Evolutionary conservation across 2,329 filamentous ascomycete species (phyloP).

Genomic region (Hypoxylon sp.): DNA sequence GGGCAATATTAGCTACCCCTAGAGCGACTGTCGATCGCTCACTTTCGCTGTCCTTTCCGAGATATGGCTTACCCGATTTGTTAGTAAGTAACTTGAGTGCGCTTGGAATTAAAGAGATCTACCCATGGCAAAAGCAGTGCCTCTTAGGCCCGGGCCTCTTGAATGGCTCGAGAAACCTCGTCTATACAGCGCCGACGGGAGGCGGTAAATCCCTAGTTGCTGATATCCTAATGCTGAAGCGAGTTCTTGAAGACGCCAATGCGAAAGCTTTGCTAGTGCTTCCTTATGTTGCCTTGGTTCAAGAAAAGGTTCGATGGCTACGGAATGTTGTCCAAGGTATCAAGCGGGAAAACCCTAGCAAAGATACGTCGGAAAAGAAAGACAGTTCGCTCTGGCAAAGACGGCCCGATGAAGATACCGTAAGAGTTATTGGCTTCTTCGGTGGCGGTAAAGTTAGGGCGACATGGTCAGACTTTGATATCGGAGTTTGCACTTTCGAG

Average conservation of each 20-base stretch:
- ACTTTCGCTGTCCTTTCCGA: conserved; percentile 73
- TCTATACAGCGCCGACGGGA: conserved; percentile 85
- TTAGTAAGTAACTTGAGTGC: conserved; percentile 75
- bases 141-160: conserved; percentile 77
- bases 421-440: conserved; percentile 81
- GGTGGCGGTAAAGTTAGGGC: conserved; percentile 78
- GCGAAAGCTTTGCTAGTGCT: conserved; percentile 80
- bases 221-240: conserved; percentile 80
- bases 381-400: conserved; percentile 66
- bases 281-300: conserved; percentile 84
- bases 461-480: conserved; percentile 81
- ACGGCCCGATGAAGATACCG: conserved; percentile 69
- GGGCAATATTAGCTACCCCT: conserved; percentile 67
- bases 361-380: conserved; percentile 54
- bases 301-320: conserved; percentile 84
- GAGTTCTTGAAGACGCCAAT: conserved; percentile 73
- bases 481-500: conserved; percentile 85
- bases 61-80: conserved; percentile 72
- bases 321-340: conserved; percentile 76
- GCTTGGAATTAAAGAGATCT: conserved; percentile 80
- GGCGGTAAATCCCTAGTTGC: conserved; percentile 84
- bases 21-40: conserved; percentile 66
- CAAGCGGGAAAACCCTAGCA: conserved; percentile 56
- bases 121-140: conserved; percentile 85
- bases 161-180: conserved; percentile 75